Conservation (phyloP, 2,329 filamentous ascomycete species). For the Aspergillus vadensis region DNA sequence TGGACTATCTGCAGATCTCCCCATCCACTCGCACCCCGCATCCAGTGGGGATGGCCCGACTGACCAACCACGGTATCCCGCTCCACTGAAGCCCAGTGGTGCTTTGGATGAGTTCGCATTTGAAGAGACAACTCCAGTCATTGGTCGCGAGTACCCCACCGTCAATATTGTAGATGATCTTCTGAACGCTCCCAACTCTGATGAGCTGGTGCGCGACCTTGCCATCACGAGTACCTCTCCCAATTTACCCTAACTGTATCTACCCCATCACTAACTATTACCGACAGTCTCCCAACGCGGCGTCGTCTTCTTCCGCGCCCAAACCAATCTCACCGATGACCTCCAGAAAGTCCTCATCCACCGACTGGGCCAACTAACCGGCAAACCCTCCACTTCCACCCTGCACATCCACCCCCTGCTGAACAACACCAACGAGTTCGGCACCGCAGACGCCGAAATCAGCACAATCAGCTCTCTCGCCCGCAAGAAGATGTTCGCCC, state of each 20-base stretch:
- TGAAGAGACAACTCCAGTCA: conserved; percentile 46
- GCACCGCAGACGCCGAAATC: conserved; percentile 61
- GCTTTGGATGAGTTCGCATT: conserved; percentile 43
- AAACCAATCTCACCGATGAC: conserved; percentile 61
- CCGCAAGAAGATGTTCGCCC: conserved; percentile 49
- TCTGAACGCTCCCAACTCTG: conserved; percentile 62
- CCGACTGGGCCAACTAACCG: conserved; percentile 61
- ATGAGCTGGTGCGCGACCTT: conserved; percentile 65
- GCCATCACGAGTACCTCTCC: conserved; percentile 61
- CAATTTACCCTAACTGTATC: neutral
- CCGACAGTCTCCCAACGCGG: conserved; percentile 64
- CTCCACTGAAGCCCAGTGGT: conserved; percentile 37
- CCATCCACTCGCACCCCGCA: conserved; percentile 3
- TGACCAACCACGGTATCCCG: conserved; percentile 16
- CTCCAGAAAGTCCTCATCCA: conserved; percentile 67
- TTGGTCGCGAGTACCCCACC: conserved; percentile 45
- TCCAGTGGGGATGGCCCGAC: neutral
- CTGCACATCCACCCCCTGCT: conserved; percentile 64
- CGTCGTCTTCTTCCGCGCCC: conserved; percentile 70
- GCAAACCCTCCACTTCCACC: conserved; percentile 59
- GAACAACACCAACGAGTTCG: conserved; percentile 58
- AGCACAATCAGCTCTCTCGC: conserved; percentile 64
- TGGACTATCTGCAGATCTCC: neutral
- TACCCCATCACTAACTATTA: neutral
- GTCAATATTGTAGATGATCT: conserved; percentile 52